phyloP scores from a whole-genome alignment of 148 eudicot species.

The Persicaria tinctoria region DNA sequence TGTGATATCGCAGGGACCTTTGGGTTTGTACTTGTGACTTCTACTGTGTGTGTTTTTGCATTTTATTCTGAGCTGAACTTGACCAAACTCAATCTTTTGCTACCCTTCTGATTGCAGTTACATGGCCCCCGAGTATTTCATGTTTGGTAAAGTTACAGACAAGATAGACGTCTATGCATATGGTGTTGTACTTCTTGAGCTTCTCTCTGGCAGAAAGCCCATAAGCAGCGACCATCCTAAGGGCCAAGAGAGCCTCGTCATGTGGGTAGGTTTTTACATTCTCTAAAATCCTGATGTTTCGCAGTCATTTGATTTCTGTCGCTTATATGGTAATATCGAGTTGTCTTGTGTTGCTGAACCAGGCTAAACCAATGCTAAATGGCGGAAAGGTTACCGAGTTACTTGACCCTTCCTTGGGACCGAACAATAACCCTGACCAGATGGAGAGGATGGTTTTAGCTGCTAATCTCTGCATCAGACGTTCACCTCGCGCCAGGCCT shows the following conservation, averaged over 20 bases:
- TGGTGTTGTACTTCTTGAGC: conserved; percentile 99
- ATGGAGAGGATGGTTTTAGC: conserved; percentile 86
- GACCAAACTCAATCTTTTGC: neutral
- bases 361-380: conserved; percentile 77
- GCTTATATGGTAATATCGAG: neutral
- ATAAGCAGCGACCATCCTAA: conserved; percentile 61
- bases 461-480: conserved; percentile 77
- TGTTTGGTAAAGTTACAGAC: conserved; percentile 78
- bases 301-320: neutral
- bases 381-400: conserved; percentile 51
- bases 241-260: conserved; percentile 84
- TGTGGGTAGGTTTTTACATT: conserved; percentile 65
- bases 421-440: conserved; percentile 44
- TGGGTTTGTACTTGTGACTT: conserved; percentile 46
- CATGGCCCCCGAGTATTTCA: conserved; percentile 96
- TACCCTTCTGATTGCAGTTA: conserved; percentile 46
- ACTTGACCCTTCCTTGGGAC: conserved; percentile 54
- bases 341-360: neutral
- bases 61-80: neutral
- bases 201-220: conserved; percentile 88
- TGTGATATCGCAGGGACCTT: conserved; percentile 90
- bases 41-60: neutral
- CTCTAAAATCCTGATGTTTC: neutral
- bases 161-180: conserved; percentile 90
- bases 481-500: conserved; percentile 78